Base-by-base conservation (phyloP, 306 rosid species). In the Hylodesmum podocarpum region DNA sequence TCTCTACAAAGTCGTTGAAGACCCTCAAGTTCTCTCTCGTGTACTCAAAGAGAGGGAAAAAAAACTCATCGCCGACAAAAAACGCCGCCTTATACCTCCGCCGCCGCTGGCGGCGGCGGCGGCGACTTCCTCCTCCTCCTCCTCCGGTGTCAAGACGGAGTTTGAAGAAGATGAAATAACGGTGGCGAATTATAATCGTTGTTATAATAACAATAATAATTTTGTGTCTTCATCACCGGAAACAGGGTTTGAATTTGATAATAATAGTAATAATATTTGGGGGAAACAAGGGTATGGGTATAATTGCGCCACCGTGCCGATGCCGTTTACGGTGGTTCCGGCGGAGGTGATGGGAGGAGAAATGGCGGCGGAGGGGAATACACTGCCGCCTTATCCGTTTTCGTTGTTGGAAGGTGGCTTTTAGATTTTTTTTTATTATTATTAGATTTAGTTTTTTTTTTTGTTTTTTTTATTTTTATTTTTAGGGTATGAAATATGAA, bases 301-400 rank as follows among this genome's bases (percentile, higher is more conserved):
- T 40, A 67, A 81, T 49, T 70, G 41, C 41, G 7, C 37, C 40
- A 43, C 68, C 12, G 43, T 31, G 28, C 51, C 83, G 4, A 75
- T 66, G 15, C 83, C 86, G 40, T 31, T 78, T 21, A 53, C 66
- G 29, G 67, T 77, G 40, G 89, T 37, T 3, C 74, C 57, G 29
- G 33, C 63, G 10, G 57, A 76, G 75, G 65, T 73, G 18, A 37
- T 37, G 49, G 82, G 77, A 5, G 79, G 84, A 53, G 97, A 90
- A 68, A 66, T 78, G 85, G 86, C 70, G 85, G 83, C 82, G 70
- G 92, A 77, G 79, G 54, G 74, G 10, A 79, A 59, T 64, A 80
- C 83, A 3, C 83, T 85, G 72, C 97, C 96, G 80, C 90, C 97
- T 89, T 95, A 87, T 90, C 97, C 99, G 57, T 95, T 95, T 83